phyloP scores from a whole-genome alignment of 2,329 filamentous ascomycete species.

The Sarocladium strictum region DNA sequence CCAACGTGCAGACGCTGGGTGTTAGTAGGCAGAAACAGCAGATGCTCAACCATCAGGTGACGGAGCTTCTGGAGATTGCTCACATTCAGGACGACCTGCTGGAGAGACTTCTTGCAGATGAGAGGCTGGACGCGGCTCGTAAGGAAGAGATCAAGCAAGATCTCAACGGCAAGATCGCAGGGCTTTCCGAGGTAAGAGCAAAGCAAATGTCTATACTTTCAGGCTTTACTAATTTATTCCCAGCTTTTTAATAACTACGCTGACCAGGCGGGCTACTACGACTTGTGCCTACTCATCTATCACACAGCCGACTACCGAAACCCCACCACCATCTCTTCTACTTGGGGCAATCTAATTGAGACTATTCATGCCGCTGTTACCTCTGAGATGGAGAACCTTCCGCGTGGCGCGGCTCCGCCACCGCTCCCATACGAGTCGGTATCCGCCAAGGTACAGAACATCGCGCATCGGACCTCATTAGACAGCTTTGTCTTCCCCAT shows the following conservation, averaged over 20 bases:
- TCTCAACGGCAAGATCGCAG: slow-evolving; percentile 72
- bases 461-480: slow-evolving; percentile 58
- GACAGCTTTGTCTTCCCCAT: slow-evolving; percentile 64
- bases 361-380: slow-evolving; percentile 57
- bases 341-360: slow-evolving; percentile 78
- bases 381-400: slow-evolving; percentile 27
- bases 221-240: slow-evolving; percentile 12
- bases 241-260: slow-evolving; percentile 92
- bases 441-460: slow-evolving; percentile 55
- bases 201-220: neutral
- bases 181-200: slow-evolving; percentile 69
- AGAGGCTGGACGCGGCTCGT: slow-evolving; percentile 58
- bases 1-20: slow-evolving; percentile 73
- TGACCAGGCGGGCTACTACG: slow-evolving; percentile 87
- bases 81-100: slow-evolving; percentile 92
- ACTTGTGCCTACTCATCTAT: slow-evolving; percentile 89
- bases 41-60: slow-evolving; percentile 75
- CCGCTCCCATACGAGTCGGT: slow-evolving; percentile 65
- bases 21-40: slow-evolving; percentile 78
- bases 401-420: slow-evolving; percentile 31
- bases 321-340: slow-evolving; percentile 72
- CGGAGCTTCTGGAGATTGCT: slow-evolving; percentile 82
- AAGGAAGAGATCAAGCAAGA: slow-evolving; percentile 57
- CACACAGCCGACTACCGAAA: slow-evolving; percentile 88
- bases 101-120: slow-evolving; percentile 68